Evolutionary conservation across 2,329 filamentous ascomycete species (phyloP), one percentile per base, ranked within the genome.

Genomic region (Aureobasidium sp.): DNA sequence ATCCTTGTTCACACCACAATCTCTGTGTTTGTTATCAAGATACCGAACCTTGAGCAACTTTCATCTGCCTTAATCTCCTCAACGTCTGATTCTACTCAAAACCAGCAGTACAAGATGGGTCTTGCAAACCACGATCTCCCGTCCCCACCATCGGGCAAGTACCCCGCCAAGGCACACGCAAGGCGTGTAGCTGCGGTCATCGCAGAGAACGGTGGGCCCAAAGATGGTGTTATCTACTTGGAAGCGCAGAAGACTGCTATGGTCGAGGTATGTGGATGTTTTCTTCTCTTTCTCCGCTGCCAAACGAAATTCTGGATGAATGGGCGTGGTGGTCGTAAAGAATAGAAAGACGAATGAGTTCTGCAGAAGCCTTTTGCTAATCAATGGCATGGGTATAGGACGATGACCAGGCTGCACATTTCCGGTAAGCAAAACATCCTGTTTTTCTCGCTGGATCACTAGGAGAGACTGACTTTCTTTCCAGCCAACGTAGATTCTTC

Each of bases 131-230:
- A 70, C 12, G 62, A 71, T 42, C 62, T 75, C 25, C 72, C 72
- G 11, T 56, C 67, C 15, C 71, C 72, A 49, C 72, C 72, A 5
- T 63, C 66, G 61, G 82, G 79, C 62, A 87, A 86, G 73, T 87
- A 87, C 69, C 94, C 94, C 27, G 93, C 89, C 69, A 97, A 97
- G 79, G 81, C 83, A 31, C 94, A 99, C 75, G 91, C 89, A 64
- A 84, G 84, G 68, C 87, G 88, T 65, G 92, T 97, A n/a, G 89
- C 87, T 63, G 84, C 90, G 64, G 88, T 87, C 73, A 87, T 97
- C 66, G 82, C 83, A 61, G 78, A 83, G 64, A 77, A 89, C 71
- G 78, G 86, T 44, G 84, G 88, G 36, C 80, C 84, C 65, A 80
- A 80, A 62, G 66, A 75, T 37, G 92, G 91, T 52, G 81, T 93